Evolutionary conservation across 2,329 filamentous ascomycete genomes (phyloP).

Genomic region (Ophiostoma himal-ulmi): DNA sequence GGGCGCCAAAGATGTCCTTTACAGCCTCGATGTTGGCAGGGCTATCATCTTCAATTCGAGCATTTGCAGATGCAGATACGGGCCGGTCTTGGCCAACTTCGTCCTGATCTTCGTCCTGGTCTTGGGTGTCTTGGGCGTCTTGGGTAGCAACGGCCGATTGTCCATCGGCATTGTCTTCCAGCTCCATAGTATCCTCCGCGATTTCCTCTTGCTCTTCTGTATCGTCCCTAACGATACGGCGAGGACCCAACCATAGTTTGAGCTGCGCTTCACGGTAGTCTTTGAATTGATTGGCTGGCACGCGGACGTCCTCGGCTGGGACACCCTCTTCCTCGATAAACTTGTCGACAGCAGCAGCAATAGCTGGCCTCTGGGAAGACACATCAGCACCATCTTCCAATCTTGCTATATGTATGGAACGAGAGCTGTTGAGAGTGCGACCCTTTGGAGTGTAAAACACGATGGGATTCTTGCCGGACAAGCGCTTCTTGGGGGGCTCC

Average conservation of each 20-base stretch:
- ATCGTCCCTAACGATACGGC: constrained; percentile 20
- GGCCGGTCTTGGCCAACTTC: constrained; percentile 26
- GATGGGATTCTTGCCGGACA: constrained; percentile 44
- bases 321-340: constrained; percentile 30
- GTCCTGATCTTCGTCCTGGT: constrained; percentile 18
- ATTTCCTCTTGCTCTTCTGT: constrained; percentile 20
- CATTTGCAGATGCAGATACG: constrained; percentile 2
- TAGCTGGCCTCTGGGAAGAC: constrained; percentile 22
- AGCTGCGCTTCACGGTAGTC: constrained; percentile 22
- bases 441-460: constrained; percentile 46
- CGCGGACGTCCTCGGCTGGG: constrained; percentile 25
- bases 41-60: neutral
- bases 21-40: neutral
- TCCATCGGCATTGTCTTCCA: constrained; percentile 19
- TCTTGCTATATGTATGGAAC: constrained; percentile 33
- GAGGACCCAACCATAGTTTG: constrained; percentile 25
- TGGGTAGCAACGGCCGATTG: neutral
- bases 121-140: neutral
- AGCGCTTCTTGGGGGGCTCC: constrained; percentile 37
- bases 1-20: neutral
- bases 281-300: constrained; percentile 22
- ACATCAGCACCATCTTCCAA: constrained; percentile 26
- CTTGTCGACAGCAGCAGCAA: constrained; percentile 26
- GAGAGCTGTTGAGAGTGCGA: constrained; percentile 45
- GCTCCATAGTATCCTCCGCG: constrained; percentile 12